Conservation (phyloP, 2,329 filamentous ascomycete species). For the Fusarium azukiicola region DNA sequence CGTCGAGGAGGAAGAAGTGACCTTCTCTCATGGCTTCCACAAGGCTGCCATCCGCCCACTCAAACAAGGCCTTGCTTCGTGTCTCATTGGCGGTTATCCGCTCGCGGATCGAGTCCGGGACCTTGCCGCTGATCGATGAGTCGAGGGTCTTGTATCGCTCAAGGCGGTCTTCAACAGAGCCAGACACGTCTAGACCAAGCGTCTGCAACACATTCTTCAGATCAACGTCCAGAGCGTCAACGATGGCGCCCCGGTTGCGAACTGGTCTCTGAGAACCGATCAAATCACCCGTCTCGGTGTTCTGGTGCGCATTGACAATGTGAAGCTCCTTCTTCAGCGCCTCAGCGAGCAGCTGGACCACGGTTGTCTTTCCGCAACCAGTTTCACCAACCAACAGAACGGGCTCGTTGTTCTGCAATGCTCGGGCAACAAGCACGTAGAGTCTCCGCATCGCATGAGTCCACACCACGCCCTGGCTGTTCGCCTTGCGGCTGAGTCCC, state of each 20-base stretch:
- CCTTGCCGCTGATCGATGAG: slow-evolving; percentile 67
- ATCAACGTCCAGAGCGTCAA: slow-evolving; percentile 83
- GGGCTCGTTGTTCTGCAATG: slow-evolving; percentile 94
- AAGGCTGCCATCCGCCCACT: slow-evolving; percentile 97
- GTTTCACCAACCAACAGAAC: slow-evolving; percentile 98
- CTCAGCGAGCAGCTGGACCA: slow-evolving; percentile 95
- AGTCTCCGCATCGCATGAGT: slow-evolving; percentile 96
- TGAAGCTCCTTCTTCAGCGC: slow-evolving; percentile 88
- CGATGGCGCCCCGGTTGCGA: slow-evolving; percentile 88
- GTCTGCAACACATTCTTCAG: slow-evolving; percentile 71
- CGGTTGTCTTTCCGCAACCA: slow-evolving; percentile 98
- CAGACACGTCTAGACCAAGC: slow-evolving; percentile 65
- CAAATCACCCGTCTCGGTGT: slow-evolving; percentile 97
- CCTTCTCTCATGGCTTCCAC: slow-evolving; percentile 96
- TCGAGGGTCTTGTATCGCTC: slow-evolving; percentile 75
- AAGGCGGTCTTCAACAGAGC: slow-evolving; percentile 77
- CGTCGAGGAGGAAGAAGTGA: slow-evolving; percentile 95
- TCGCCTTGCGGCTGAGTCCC: slow-evolving; percentile 68
- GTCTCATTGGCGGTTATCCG: slow-evolving; percentile 72
- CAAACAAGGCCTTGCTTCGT: slow-evolving; percentile 92
- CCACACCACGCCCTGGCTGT: slow-evolving; percentile 89
- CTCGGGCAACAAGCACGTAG: slow-evolving; percentile 93
- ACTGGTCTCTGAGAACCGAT: slow-evolving; percentile 97
- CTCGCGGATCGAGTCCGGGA: slow-evolving; percentile 72
- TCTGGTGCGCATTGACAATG: slow-evolving; percentile 98